A percentile compares a stretch with the other conserved stretches of the same genome.
phyloP scores from a whole-genome alignment of 2,329 filamentous ascomycete species.

The Didymellaceae sp. region DNA sequence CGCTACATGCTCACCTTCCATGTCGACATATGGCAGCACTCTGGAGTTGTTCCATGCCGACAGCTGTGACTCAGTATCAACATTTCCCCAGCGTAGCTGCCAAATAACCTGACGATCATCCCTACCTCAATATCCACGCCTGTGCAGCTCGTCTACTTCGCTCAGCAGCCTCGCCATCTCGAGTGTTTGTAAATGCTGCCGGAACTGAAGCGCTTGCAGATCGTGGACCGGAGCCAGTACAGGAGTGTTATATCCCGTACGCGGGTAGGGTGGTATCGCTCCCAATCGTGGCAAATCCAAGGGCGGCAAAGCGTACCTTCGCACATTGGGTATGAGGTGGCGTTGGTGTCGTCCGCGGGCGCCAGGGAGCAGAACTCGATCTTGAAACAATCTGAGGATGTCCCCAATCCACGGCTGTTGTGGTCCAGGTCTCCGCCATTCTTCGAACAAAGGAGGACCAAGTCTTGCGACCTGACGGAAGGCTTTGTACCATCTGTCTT shows the following conservation, averaged over 20 bases:
- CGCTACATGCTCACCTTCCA: not conserved
- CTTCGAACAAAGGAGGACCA: conserved; percentile 6
- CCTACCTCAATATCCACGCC: not conserved
- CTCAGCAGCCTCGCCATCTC: not conserved
- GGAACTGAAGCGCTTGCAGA: not conserved
- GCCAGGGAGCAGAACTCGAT: not conserved
- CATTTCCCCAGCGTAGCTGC: not conserved
- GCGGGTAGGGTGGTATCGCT: not conserved
- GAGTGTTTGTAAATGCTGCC: not conserved
- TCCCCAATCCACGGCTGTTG: not conserved
- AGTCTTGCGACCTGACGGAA: not conserved
- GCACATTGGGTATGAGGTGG: not conserved
- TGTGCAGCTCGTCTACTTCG: not conserved
- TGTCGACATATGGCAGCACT: no score
- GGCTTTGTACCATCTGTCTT: not conserved
- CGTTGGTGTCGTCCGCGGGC: not conserved
- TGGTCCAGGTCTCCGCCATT: conserved; percentile 1
- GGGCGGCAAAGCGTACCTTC: not conserved
- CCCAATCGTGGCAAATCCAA: not conserved
- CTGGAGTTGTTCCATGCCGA: no score
- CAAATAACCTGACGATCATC: not conserved
- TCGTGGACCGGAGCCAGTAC: not conserved
- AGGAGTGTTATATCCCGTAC: not conserved
- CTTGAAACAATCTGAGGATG: not conserved
- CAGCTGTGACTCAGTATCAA: no score